These are phyloP conservation scores for Herpetospermum pedunculosum DNA, from an alignment of 306 rosid species.

Conservation along the genomic window DNA sequence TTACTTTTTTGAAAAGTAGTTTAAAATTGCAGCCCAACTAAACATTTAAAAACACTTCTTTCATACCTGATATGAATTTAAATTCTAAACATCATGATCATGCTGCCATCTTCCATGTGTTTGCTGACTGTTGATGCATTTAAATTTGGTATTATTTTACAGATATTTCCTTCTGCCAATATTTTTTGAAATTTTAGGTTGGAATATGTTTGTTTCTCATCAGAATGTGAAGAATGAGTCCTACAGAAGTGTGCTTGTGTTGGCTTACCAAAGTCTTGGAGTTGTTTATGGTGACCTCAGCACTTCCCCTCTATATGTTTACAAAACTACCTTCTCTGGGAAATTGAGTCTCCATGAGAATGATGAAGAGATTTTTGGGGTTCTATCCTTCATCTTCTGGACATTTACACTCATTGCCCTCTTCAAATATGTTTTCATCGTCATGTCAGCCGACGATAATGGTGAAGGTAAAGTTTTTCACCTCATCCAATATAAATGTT, in stretches of 20 bases:
- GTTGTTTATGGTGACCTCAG: constrained; percentile 82
- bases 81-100: background rate
- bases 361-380: constrained; percentile 67
- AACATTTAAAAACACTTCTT: background rate
- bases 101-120: background rate
- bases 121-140: background rate
- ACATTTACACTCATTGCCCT: constrained; percentile 67
- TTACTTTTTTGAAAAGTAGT: too few species aligned
- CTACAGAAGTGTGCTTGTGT: constrained; percentile 34
- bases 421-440: constrained; percentile 63
- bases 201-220: constrained; percentile 5
- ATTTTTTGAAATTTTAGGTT: background rate
- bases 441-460: constrained; percentile 67
- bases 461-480: constrained; percentile 53
- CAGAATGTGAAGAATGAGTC: constrained; percentile 50
- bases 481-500: background rate
- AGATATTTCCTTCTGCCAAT: background rate
- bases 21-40: background rate
- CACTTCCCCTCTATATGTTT: constrained; percentile 77
- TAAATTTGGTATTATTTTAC: background rate
- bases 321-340: constrained; percentile 70
- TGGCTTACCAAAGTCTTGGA: constrained; percentile 83
- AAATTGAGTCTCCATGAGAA: constrained; percentile 56
- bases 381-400: constrained; percentile 74
- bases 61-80: background rate